Base-by-base conservation (phyloP, 83 land plant species). In the Thuja plicata region DNA sequence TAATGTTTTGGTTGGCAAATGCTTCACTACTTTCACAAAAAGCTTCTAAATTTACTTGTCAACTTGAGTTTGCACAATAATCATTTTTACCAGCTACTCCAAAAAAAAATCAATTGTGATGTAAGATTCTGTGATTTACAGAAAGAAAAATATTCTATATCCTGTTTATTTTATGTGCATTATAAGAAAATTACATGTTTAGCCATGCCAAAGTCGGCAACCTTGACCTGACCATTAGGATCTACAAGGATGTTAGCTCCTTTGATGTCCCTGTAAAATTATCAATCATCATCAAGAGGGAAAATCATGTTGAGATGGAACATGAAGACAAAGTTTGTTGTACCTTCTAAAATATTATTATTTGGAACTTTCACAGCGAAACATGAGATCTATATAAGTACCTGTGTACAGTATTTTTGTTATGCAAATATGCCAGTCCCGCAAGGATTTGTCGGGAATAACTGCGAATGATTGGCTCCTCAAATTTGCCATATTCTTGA, bases 401-500 rank as follows among this genome's bases (percentile, higher is more conserved):
- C 99, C 99, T 97, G 87, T 98, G 99, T 13, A 98, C 97, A 70
- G 98, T 98, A 54, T 90, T 92, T 87, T 91, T 94, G 43, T 89
- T 92, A 93, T 98, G 99, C 90, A 98, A 88, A 91, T 94, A 98
- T 43, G 93, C 95, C 43, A 98, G 92, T 57, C 99, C 99, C 1
- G 94, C 94, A 32, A 98, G 92, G 55, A 98, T 98, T 89, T 98
- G 99, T 83, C 95, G 93, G 50, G 99, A 97, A 89, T 98, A 98
- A 87, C 94, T 96, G 27, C 99, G 94, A 71, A 97, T 94, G n/a
- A 96, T 96, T 46, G 90, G 89, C 88, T 98, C 99, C 84, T 95
- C 95, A 88, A 98, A 92, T 83, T 92, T 89, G n/a, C 98, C 98
- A 91, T 95, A 96, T 80, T 97, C 98, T 90, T 97, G 99, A 85